These are phyloP conservation scores for Lactarius sanguifluus DNA, from an alignment of 768 basidiomycete species.

Conservation along the genomic window DNA sequence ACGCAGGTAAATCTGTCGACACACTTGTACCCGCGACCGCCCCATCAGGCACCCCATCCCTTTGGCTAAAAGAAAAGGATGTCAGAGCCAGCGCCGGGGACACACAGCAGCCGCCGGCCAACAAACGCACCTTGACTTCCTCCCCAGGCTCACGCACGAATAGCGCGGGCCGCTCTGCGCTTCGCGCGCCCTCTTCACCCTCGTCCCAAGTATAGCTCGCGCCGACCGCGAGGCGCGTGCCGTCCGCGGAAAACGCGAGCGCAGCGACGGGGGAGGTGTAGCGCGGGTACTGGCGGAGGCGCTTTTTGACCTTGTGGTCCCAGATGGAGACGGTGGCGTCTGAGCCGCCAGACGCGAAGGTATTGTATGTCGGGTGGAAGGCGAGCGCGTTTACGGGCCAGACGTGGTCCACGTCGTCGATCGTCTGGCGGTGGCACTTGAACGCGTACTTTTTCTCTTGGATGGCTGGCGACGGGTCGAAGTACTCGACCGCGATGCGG, in stretches of 20 bases:
- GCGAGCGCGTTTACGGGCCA: slow-evolving; percentile 96
- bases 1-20: not conserved
- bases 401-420: slow-evolving; percentile 90
- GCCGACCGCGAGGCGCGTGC: slow-evolving; percentile 75
- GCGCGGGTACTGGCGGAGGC: slow-evolving; percentile 86
- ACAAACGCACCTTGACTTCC: slow-evolving; percentile 64
- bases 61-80: slow-evolving; percentile 8
- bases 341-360: slow-evolving; percentile 93
- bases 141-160: slow-evolving; percentile 67
- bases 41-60: slow-evolving; percentile 16
- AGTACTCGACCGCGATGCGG: slow-evolving; percentile 95
- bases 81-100: not conserved
- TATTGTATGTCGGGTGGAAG: slow-evolving; percentile 93
- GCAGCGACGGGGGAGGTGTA: slow-evolving; percentile 74
- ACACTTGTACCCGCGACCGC: not conserved
- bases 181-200: slow-evolving; percentile 69
- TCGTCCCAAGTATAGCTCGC: slow-evolving; percentile 91
- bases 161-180: slow-evolving; percentile 59
- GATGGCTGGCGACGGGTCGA: slow-evolving; percentile 71
- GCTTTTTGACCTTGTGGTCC: slow-evolving; percentile 97
- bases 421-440: slow-evolving; percentile 91
- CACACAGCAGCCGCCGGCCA: not conserved
- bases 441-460: slow-evolving; percentile 96
- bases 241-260: slow-evolving; percentile 81
- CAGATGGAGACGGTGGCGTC: slow-evolving; percentile 94